phyloP scores from a whole-genome alignment of 106 monocot species.

The Triglochin maritima region DNA sequence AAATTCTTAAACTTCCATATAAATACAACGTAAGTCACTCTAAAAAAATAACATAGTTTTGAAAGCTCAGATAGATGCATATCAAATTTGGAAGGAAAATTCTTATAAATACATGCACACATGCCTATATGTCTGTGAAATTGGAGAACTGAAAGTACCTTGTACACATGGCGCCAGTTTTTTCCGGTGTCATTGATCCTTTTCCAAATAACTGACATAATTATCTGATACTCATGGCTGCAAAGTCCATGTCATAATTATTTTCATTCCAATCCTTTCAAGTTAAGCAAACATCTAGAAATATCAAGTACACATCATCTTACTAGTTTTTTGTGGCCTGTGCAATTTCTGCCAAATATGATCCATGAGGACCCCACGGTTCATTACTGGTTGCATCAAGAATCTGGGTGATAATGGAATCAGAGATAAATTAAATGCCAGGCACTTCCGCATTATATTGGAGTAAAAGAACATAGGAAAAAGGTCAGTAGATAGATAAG shows the following conservation, averaged over 20 bases:
- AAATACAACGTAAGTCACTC: too few relatives aligned
- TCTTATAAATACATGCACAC: too few relatives aligned
- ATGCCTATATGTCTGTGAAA: too few relatives aligned
- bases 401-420: conserved; percentile 31
- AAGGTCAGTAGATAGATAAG: too few relatives aligned
- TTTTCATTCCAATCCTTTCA: not conserved
- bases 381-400: conserved; percentile 99
- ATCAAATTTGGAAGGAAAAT: too few relatives aligned
- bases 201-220: conserved; percentile 94
- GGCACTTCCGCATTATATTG: too few relatives aligned
- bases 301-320: conserved; percentile 5
- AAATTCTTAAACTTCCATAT: too few relatives aligned
- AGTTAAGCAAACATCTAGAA: not conserved
- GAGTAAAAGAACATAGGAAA: too few relatives aligned
- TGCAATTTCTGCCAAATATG: conserved; percentile 83
- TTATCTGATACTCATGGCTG: conserved; percentile 91
- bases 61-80: too few relatives aligned
- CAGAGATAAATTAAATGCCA: too few relatives aligned
- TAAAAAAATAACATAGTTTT: too few relatives aligned
- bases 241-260: conserved; percentile 3
- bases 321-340: conserved; percentile 85
- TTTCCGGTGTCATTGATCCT: conserved; percentile 94
- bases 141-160: conserved; percentile 27
- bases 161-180: conserved; percentile 99
- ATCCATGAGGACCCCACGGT: conserved; percentile 96